Percentiles rank a stretch among this genome's conserved stretches.
phyloP scores from a whole-genome alignment of 1,139 yeast species.

The Geotrichum citri-aurantii region DNA sequence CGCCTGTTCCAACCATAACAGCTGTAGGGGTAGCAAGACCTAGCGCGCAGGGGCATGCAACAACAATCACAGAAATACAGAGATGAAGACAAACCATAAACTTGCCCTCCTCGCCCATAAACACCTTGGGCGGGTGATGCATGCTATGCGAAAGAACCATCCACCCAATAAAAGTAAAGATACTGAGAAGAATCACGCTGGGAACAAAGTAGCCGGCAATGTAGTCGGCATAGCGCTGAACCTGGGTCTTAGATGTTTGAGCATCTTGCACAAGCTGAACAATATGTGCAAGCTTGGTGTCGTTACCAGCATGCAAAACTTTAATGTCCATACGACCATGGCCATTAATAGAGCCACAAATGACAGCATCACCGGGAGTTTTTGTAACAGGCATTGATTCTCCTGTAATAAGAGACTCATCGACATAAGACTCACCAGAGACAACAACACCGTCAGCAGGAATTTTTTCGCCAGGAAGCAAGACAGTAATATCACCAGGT shows the following conservation, averaged over 20 bases:
- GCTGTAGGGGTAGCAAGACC: conserved; percentile 98
- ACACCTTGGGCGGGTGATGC: conserved; percentile 48
- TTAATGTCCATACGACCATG: conserved; percentile 62
- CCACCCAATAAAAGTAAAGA: conserved; percentile 71
- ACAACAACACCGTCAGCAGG: conserved; percentile 88
- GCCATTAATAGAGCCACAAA: conserved; percentile 91
- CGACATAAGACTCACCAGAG: conserved; percentile 73
- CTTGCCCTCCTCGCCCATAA: conserved; percentile 51
- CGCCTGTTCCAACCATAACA: conserved; percentile 97
- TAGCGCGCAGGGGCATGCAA: conserved; percentile 96
- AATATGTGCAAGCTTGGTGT: conserved; percentile 82
- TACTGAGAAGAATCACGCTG: conserved; percentile 53
- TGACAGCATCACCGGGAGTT: conserved; percentile 52
- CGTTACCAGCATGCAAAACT: conserved; percentile 68
- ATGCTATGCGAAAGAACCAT: conserved; percentile 40
- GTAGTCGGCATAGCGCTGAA: conserved; percentile 81
- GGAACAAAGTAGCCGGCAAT: conserved; percentile 88
- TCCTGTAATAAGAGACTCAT: conserved; percentile 87
- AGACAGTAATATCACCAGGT: conserved; percentile 65
- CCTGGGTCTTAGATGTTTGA: conserved; percentile 82
- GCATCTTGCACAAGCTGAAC: conserved; percentile 84
- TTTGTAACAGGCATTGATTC: conserved; percentile 76
- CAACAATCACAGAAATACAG: conserved; percentile 91
- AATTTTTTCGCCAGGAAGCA: conserved; percentile 79
- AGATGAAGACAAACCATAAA: conserved; percentile 67